Percentiles rank a stretch among this genome's conserved stretches.
Conservation (phyloP, 176 grass and related monocot genomes). For the Dactylis glomerata region DNA sequence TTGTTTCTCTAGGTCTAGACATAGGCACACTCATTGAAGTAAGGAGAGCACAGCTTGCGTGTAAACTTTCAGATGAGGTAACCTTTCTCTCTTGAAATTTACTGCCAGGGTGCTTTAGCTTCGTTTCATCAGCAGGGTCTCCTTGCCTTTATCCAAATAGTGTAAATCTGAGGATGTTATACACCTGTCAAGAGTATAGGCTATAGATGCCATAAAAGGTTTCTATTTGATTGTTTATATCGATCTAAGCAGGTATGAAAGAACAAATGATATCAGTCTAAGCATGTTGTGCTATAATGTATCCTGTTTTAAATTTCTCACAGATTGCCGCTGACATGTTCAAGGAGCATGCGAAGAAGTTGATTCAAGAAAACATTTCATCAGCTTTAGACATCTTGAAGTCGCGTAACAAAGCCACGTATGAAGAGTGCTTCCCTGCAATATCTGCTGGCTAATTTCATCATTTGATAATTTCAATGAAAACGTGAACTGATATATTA, state of each 20-base stretch:
- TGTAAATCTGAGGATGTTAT: constrained; percentile 11
- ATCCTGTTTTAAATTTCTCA: constrained; percentile 27
- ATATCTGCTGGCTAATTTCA: neutral
- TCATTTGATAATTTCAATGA: constrained; percentile 18
- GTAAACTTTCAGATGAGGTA: constrained; percentile 96
- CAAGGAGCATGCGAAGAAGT: constrained; percentile 72
- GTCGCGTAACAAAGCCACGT: constrained; percentile 69
- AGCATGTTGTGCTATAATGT: neutral
- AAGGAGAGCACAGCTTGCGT: constrained; percentile 74
- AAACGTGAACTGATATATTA: neutral
- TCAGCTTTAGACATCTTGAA: constrained; percentile 69
- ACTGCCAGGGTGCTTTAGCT: constrained; percentile 15
- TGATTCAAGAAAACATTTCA: constrained; percentile 90
- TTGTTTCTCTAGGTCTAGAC: constrained; percentile 63
- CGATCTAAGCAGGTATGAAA: neutral
- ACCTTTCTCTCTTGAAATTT: constrained; percentile 8
- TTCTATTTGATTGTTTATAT: constrained; percentile 10
- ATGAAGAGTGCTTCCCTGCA: constrained; percentile 38
- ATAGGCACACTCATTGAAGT: constrained; percentile 64
- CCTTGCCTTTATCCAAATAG: constrained; percentile 14
- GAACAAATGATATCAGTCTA: neutral
- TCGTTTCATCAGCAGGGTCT: constrained; percentile 25
- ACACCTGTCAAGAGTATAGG: neutral
- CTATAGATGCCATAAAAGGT: neutral
- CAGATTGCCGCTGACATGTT: constrained; percentile 96